Evolutionary conservation across 2,329 filamentous ascomycete genomes (phyloP), one percentile per base, ranked within the genome.

Genomic region (Paraconiothyrium brasiliense): DNA sequence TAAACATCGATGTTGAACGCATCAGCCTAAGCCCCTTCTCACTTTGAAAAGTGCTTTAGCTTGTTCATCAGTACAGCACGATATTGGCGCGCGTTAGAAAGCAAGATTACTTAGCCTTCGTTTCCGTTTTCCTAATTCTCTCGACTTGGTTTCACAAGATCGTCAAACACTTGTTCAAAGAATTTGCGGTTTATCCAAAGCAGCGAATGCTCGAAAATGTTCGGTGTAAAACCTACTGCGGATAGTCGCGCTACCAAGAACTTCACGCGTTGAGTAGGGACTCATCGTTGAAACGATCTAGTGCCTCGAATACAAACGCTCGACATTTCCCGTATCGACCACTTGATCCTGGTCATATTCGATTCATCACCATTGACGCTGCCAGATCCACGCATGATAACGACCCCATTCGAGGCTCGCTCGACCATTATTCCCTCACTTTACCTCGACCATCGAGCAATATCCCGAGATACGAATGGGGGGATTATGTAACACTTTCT

Each of bases 401-500:
- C 16, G 58, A 56, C 43, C 32, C 51, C 7, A 43, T 60, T 22
- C 41, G 35, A 30, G 55, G 58, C 51, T 49, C 22, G 2, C 39
- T 60, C 20, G 20, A 34, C 6, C 51, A 60, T 24, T 37, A 41
- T 20, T 20, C 27, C n/a, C 34, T 32, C n/a, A 16, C 44, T 41
- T 2, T 27, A 30, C 49, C n/a, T 30, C 13, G 35, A 11, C 5
- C 7, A 13, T 20, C 34, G 2, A 16, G 4, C 7, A 32, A n/a
- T 30, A 30, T 51, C 56, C 32, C 44, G 2, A 3, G 34, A 14
- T 57, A 60, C 24, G 41, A 52, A 2, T 60, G 58, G 51, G 58
- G 51, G 2, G 58, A 60, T n/a, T 55, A 60, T 34, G 13, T 60
- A n/a, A 43, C 58, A 4, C 44, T 60, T 3, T 60, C 58, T 4